Evolutionary conservation across 352 stramenopile genomes (phyloP), one percentile per base, ranked within the genome.

Genomic region (Elongisporangium prolatum): DNA sequence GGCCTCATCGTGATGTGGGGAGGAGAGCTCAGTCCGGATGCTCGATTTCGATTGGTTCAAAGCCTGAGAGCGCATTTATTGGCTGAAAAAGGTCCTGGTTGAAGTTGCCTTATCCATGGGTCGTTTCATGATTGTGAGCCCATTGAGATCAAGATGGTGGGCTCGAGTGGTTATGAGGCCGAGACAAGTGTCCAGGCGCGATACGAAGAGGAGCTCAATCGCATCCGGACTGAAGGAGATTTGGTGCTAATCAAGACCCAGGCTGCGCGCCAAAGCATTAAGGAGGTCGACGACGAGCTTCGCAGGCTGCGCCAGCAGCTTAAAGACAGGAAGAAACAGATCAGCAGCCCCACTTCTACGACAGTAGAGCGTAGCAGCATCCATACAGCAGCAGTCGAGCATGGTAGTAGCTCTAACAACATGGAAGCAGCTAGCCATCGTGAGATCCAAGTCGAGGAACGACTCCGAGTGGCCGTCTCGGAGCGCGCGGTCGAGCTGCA

Each of bases 261-360:
- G 54, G 93, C 96, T 54, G 96, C 97, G 89, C 88, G 72, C 48
- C 89, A 97, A 57, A 96, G 93, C 54, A 79, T 95, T 58, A 60
- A 67, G 7, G 74, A 87, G 54, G 69, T 94, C 0, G 96, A 98
- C 56, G 69, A 71, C 34, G 75, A 89, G 59, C 85, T 98, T 71
- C 82, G 91, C n/a, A 66, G 89, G 59, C 83, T 91, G 20, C 85
- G 96, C 55, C 73, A 80, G 24, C 68, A 92, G 57, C 88, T 97
- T 44, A 82, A 96, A 53, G 84, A 89, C 0, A 87, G 86, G 61
- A 91, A 97, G 54, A 92, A 97, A 52, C 64, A 71, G 52, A 70
- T 91, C 22, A 64, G 84, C 38, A 72, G 61, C 25, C 73, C 76
- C 24, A 60, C 76, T 85, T 8, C 24, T 50, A 24, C 21, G 11